Evolutionary conservation across 768 basidiomycete species (phyloP), one percentile per base, ranked within the genome.

Genomic region (Crepidotus variabilis): DNA sequence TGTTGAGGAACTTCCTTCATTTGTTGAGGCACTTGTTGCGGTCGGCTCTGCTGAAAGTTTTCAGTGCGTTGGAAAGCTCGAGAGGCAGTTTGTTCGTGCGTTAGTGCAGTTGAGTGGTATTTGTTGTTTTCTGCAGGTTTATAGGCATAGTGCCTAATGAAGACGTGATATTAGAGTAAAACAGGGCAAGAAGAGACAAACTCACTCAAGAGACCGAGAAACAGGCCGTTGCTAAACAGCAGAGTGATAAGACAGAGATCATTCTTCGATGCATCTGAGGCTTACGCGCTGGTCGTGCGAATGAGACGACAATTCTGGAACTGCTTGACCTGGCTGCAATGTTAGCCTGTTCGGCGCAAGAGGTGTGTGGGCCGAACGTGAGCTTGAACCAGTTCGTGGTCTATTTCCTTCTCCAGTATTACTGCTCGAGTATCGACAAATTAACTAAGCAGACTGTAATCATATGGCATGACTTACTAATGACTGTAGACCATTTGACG

Each of bases 91-190:
- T 83, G 85, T 54, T 67, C 67, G 61, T 78, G 75, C 14, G 78
- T 69, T 20, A 76, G 64, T 33, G 67, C 69, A 16, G 74, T 73
- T 2, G 69, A 61, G 34, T 74, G 75, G 51, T 65, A 67, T 56
- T 76, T 79, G 45, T 76, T 67, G 33, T 72, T 75, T 18, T 75
- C 73, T 21, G 80, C 76, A 21, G 79, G 79, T 4, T 67, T 71
- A 67, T 87, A 91, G n/a, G 82, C 81, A 66, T 84, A 92, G 69
- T 87, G 82, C 57, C 90, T 92, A 51, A 28, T 46, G 9, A 51
- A 61, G 16, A 47, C 51, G 52, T 22, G 24, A 54, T 62, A 67
- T 50, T 61, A 66, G 63, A 70, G 65, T 65, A 60, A 47, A 28
- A 20, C 13, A 28, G 14, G 10, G 23, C 45, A 35, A 4, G 20